Percentiles rank a stretch among this genome's conserved stretches.
phyloP scores from a whole-genome alignment of 306 rosid genomes.

The Cucumis melo region DNA sequence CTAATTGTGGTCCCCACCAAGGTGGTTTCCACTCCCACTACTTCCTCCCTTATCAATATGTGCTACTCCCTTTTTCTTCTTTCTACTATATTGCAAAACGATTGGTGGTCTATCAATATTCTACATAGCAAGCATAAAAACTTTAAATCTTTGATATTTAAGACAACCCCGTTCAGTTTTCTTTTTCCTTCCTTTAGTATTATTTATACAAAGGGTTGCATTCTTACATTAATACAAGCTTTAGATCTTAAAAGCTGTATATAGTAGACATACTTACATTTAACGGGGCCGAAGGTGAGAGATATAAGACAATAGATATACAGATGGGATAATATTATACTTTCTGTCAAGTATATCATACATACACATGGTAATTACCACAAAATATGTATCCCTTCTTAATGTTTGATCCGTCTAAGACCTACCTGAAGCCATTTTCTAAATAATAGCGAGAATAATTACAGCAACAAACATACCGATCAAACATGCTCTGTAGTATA shows the following conservation, averaged over 20 bases:
- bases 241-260: not conserved
- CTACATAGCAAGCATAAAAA: constrained; percentile 5
- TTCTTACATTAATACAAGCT: not conserved
- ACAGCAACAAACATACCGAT: constrained; percentile 44
- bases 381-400: not conserved
- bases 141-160: not conserved
- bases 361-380: not conserved
- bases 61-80: no score
- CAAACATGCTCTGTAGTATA: constrained; percentile 95
- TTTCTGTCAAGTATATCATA: not conserved
- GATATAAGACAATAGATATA: not conserved
- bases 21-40: no score
- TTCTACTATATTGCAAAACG: no score
- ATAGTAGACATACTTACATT: not conserved
- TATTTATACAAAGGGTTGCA: not conserved
- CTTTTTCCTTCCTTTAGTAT: no score
- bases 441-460: not conserved
- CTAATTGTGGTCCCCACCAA: no score
- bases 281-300: not conserved
- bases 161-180: not conserved
- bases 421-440: not conserved
- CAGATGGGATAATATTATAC: not conserved
- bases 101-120: no score
- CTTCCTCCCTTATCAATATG: no score
- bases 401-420: not conserved